These are phyloP conservation scores for Sphagnum magellanicum DNA, from an alignment of 228 moss, liverwort and hornwort genomes.

Conservation along the genomic window DNA sequence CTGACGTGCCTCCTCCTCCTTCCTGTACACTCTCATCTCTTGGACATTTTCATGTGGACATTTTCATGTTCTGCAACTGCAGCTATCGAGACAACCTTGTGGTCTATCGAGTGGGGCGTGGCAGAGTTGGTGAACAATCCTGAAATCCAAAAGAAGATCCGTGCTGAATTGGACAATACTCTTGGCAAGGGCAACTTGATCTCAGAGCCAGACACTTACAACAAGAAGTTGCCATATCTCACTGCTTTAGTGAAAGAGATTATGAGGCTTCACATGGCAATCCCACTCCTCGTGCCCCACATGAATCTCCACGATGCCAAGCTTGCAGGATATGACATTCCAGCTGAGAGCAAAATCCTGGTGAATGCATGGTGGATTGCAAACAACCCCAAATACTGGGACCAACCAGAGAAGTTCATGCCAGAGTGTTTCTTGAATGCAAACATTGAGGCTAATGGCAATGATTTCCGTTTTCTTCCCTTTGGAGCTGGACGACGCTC, in stretches of 20 bases:
- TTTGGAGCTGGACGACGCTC: conserved; percentile 56
- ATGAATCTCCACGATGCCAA: conserved; percentile 71
- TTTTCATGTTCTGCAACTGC: conserved; percentile 5
- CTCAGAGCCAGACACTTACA: conserved; percentile 53
- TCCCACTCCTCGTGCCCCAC: conserved; percentile 73
- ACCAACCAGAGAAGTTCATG: conserved; percentile 62
- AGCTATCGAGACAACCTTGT: conserved; percentile 81
- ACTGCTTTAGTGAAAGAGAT: conserved; percentile 70
- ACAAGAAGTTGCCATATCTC: conserved; percentile 64
- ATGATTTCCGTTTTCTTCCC: conserved; percentile 70
- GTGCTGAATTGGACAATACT: conserved; percentile 45
- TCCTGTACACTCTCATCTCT: no score
- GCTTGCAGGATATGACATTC: conserved; percentile 71
- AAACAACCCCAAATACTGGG: conserved; percentile 66
- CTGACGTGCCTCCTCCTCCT: no score
- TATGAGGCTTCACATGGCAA: conserved; percentile 80
- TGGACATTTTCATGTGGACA: no score
- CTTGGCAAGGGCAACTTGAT: conserved; percentile 64
- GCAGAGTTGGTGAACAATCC: conserved; percentile 76
- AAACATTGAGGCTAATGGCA: conserved; percentile 60
- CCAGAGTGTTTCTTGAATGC: conserved; percentile 67
- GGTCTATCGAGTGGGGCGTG: conserved; percentile 90
- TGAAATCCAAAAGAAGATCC: conserved; percentile 31
- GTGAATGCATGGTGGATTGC: conserved; percentile 91
- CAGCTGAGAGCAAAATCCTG: conserved; percentile 78